Base-by-base conservation (phyloP, 495 filamentous ascomycete species). In the Hypoxylon perforatum region DNA sequence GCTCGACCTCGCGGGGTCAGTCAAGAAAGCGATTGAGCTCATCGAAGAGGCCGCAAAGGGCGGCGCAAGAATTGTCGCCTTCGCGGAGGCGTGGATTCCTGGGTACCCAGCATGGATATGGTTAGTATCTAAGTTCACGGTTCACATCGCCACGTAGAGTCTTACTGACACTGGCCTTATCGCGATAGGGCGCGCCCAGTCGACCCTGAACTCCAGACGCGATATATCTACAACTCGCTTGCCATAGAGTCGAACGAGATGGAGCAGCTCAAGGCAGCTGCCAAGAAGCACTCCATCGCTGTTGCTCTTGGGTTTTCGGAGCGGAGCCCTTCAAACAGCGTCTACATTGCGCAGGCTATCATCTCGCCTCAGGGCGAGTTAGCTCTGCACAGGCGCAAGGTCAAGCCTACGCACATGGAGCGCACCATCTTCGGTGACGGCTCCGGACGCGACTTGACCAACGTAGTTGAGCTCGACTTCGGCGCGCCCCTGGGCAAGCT, bases 391-490 rank as follows among this genome's bases (percentile, higher is more conserved):
- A 79, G 86, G 0, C 73, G 83, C 9, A 89, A 88, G 76, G 75
- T 88, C 45, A 89, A 90, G 71, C 77, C 85, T 0, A 88, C 86
- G 21, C 86, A 88, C 58, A 83, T 88, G 79, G 87, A 90, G 69
- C 80, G 86, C 5, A 86, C 85, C 0, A 74, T 89, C 30, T 89
- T 85, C 49, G 86, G 87, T 0, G 86, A 90, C 65, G 79, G 77
- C 0, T 76, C 71, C 0, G 84, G 80, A 0, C 30, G 44, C 4
- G 75, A 80, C 19, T 73, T 77, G 6, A 68, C 71, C 11, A 77
- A 73, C 53, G 86, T 88, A 1, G 80, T 66, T 0, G 76, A 84
- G 21, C 68, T 78, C 2, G 66, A 80, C 6, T 73, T 73, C 33
- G 65, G 81, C 9, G 78, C 72, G 10, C 47, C 53, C 7, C 22